Percentiles rank a stretch among this genome's conserved stretches.
Conservation (phyloP, 2,329 filamentous ascomycete species). For the Neofusicoccum sp. region DNA sequence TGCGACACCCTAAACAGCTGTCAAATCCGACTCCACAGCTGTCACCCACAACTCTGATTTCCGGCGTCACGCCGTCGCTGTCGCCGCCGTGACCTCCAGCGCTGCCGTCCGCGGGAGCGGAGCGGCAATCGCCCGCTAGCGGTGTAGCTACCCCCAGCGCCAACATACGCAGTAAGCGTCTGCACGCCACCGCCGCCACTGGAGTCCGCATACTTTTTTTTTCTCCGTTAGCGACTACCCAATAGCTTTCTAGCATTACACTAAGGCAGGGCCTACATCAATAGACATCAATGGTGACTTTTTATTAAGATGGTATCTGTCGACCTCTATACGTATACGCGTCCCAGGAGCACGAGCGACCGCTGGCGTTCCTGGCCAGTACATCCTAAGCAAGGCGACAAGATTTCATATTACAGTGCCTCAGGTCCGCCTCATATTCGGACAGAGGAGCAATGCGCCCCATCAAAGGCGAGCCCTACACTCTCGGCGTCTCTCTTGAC, state of each 20-base stretch:
- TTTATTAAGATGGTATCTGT: neutral
- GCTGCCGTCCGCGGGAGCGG: neutral
- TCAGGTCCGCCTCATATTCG: conserved; percentile 8
- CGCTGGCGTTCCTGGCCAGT: neutral
- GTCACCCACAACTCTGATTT: neutral
- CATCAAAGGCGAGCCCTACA: neutral
- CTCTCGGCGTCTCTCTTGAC: neutral
- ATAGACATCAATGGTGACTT: no score
- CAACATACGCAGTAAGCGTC: neutral
- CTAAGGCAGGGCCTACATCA: no score
- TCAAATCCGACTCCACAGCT: neutral
- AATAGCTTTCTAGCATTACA: no score
- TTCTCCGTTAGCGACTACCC: no score
- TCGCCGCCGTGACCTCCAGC: no score
- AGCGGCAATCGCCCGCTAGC: neutral
- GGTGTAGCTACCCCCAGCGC: neutral
- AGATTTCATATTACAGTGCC: neutral
- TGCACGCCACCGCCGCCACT: neutral
- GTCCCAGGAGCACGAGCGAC: no score
- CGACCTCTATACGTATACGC: neutral
- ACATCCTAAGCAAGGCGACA: neutral
- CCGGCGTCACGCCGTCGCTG: neutral
- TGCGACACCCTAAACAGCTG: conserved; percentile 10
- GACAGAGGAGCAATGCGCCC: conserved; percentile 1
- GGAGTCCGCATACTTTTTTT: no score